Conservation (phyloP, 345 rosid species). For the Salix dunnii region DNA sequence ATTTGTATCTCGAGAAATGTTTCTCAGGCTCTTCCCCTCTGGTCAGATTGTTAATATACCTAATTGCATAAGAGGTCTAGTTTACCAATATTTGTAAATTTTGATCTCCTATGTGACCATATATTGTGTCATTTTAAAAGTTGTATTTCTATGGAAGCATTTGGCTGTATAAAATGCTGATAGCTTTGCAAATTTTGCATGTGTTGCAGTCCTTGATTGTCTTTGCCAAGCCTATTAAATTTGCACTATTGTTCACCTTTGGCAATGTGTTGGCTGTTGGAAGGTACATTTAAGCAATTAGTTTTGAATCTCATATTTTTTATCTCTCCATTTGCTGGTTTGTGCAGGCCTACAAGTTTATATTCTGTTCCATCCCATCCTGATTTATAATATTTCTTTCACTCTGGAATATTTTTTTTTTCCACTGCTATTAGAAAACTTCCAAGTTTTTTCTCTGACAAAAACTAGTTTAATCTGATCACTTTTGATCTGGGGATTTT, state of each 20-base stretch:
- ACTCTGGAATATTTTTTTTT: too few relatives aligned
- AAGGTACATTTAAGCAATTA: constrained; percentile 45
- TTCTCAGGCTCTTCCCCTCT: not conserved
- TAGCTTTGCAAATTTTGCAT: constrained; percentile 7
- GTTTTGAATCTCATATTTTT: not conserved
- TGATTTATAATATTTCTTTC: not conserved
- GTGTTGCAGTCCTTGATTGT: constrained; percentile 75
- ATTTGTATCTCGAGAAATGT: not conserved
- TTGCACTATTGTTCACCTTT: constrained; percentile 81
- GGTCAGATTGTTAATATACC: not conserved
- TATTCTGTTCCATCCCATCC: not conserved
- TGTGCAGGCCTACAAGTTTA: not conserved
- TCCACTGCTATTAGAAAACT: too few relatives aligned
- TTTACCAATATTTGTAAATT: not conserved
- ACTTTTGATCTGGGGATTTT: not conserved
- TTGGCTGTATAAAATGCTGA: not conserved
- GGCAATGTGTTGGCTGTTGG: constrained; percentile 90
- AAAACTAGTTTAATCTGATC: not conserved
- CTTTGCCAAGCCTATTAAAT: constrained; percentile 72
- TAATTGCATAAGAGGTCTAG: not conserved
- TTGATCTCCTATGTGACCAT: not conserved
- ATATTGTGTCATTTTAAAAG: not conserved
- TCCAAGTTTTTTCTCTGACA: not conserved
- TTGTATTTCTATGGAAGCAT: not conserved
- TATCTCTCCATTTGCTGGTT: not conserved